A percentile compares a stretch with the other conserved stretches of the same genome.
phyloP scores from a whole-genome alignment of 2,329 filamentous ascomycete species.

The Cryphonectria radicalis region DNA sequence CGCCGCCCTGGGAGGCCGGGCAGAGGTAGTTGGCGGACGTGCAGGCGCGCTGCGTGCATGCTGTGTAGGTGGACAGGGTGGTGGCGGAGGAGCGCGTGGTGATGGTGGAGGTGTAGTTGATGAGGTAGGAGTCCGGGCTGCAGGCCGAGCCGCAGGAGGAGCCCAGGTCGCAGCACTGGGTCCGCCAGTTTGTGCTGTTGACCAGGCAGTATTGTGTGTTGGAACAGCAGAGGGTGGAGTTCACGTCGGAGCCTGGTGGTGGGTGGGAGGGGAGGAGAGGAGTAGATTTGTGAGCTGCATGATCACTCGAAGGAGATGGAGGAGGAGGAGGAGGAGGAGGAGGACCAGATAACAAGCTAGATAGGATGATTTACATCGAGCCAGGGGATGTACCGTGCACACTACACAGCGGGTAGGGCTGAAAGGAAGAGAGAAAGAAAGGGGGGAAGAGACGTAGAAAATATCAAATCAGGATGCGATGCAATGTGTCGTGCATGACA shows the following conservation, averaged over 20 bases:
- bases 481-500: not conserved
- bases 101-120: slow-evolving; percentile 36
- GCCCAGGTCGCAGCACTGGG: slow-evolving; percentile 41
- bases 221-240: slow-evolving; percentile 35
- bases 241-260: slow-evolving; percentile 35
- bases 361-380: not conserved
- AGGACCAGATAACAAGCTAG: not conserved
- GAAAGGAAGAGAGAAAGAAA: not conserved
- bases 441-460: not conserved
- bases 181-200: slow-evolving; percentile 31
- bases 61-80: not conserved
- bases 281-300: not conserved
- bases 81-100: slow-evolving; percentile 33
- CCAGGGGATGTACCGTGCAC: not conserved
- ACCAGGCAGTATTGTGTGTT: slow-evolving; percentile 40
- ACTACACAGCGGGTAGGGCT: slow-evolving; percentile 2
- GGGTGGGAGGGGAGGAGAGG: no score
- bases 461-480: not conserved
- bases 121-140: slow-evolving; percentile 35
- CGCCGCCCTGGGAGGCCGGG: slow-evolving; percentile 37
- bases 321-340: not conserved
- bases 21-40: slow-evolving; percentile 39
- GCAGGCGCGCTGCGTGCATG: slow-evolving; percentile 42
- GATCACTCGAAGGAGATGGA: no score
- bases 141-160: slow-evolving; percentile 40